These are phyloP conservation scores for Aspergillus novofumigatus DNA, from an alignment of 2,329 filamentous ascomycete genomes.

Conservation along the genomic window DNA sequence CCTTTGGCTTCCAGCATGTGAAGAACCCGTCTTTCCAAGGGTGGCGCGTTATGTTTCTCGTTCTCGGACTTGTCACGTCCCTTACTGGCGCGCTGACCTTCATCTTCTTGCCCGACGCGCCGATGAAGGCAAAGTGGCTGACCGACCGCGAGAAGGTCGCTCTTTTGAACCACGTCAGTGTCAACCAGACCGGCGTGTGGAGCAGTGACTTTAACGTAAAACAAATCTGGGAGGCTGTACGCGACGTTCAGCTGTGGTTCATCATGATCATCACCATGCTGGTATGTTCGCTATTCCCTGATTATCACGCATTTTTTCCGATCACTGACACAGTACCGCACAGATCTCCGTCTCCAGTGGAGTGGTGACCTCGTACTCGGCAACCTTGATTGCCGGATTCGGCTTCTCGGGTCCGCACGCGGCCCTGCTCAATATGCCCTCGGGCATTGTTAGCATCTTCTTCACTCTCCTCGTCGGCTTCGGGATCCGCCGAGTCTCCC, in stretches of 20 bases:
- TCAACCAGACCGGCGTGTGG: conserved; percentile 50
- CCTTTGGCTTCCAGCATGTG: conserved; percentile 52
- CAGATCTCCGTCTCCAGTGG: conserved; percentile 33
- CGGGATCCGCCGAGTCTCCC: conserved; percentile 36
- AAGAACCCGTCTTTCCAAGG: conserved; percentile 26
- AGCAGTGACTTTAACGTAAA: conserved; percentile 46
- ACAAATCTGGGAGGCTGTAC: conserved; percentile 46
- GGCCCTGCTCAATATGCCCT: conserved; percentile 43
- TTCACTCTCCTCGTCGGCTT: conserved; percentile 39
- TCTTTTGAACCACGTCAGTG: conserved; percentile 40
- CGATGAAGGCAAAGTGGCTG: conserved; percentile 14
- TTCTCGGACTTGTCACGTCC: conserved; percentile 42
- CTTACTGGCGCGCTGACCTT: conserved; percentile 36
- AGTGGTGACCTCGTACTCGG: conserved; percentile 43
- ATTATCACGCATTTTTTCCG: not conserved
- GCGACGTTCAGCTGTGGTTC: conserved; percentile 45
- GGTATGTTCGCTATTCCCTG: not conserved
- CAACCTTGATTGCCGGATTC: conserved; percentile 40
- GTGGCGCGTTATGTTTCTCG: conserved; percentile 48
- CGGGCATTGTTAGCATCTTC: conserved; percentile 40
- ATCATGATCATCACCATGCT: conserved; percentile 27
- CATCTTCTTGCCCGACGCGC: conserved; percentile 32
- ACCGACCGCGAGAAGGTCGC: conserved; percentile 36
- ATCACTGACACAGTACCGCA: not conserved
- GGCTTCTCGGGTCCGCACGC: conserved; percentile 43